Evolutionary conservation across 345 rosid genomes (phyloP).

Genomic region (Gossypium rotundifolium): DNA sequence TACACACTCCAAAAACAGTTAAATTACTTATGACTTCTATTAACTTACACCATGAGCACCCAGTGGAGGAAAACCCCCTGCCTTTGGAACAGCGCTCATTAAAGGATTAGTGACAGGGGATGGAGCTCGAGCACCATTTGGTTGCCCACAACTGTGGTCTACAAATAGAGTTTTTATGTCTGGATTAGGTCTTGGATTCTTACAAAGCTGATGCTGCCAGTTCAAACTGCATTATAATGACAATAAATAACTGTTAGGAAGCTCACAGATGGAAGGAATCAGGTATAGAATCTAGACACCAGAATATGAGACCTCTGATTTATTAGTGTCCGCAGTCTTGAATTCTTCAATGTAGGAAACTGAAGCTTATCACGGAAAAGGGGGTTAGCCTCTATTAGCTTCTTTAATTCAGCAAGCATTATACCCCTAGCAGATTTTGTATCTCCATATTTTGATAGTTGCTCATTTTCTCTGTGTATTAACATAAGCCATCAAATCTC

Average conservation of each 20-base stretch:
- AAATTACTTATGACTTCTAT: not conserved
- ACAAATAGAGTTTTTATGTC: conserved; percentile 79
- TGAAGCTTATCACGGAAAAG: conserved; percentile 90
- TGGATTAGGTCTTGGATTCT: conserved; percentile 74
- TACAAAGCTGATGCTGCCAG: conserved; percentile 89
- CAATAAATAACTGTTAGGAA: conserved; percentile 15
- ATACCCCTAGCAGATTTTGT: conserved; percentile 76
- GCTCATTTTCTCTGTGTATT: conserved; percentile 69
- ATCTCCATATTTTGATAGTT: conserved; percentile 79
- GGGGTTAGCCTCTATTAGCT: conserved; percentile 78
- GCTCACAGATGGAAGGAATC: conserved; percentile 3
- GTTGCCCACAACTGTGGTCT: conserved; percentile 72
- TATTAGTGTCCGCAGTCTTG: conserved; percentile 72
- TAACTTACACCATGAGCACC: conserved; percentile 67
- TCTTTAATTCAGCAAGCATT: conserved; percentile 79
- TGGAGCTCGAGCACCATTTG: conserved; percentile 65
- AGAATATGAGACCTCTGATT: conserved; percentile 60
- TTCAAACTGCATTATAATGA: conserved; percentile 51
- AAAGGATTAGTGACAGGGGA: conserved; percentile 76
- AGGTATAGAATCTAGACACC: not conserved
- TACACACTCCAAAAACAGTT: conserved; percentile 8
- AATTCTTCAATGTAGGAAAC: conserved; percentile 69
- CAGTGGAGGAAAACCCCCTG: conserved; percentile 53
- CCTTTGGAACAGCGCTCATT: conserved; percentile 56
- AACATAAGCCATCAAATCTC: conserved; percentile 13